Evolutionary conservation across 73 alveolate species (phyloP).

Genomic region (Paramecium sonneborni): DNA sequence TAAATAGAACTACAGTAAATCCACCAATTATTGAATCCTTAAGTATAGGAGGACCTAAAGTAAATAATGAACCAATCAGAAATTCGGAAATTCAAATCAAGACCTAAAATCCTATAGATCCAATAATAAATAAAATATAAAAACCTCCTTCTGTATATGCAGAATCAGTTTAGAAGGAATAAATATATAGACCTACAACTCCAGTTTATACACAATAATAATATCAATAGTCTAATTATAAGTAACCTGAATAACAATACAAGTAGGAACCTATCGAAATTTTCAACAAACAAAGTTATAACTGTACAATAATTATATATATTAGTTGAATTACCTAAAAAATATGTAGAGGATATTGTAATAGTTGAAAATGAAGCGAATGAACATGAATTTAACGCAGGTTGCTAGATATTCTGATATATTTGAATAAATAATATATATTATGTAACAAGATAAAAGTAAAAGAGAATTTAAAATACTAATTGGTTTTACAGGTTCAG

Average conservation of each 20-base stretch:
- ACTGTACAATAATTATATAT: not conserved
- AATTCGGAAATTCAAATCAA: not conserved
- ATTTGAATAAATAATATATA: not conserved
- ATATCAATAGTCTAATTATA: not conserved
- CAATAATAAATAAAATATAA: not conserved
- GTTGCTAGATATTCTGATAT: constrained; percentile 21
- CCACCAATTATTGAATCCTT: not conserved
- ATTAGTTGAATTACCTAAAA: not conserved
- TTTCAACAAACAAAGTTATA: not conserved
- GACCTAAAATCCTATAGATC: not conserved
- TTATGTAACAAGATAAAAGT: not conserved
- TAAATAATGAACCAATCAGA: not conserved
- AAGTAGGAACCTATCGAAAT: not conserved
- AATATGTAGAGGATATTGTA: not conserved
- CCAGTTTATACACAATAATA: not conserved
- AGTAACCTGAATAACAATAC: not conserved
- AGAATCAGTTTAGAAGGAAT: not conserved
- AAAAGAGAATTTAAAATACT: not conserved
- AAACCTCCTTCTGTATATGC: not conserved
- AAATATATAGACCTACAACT: constrained; percentile 16
- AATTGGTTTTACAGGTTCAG: constrained; percentile 59
- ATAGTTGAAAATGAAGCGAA: not conserved
- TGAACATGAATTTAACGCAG: constrained; percentile 37
- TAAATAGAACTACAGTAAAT: not conserved
- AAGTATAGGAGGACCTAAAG: not conserved